These are phyloP conservation scores for Calycina herbarum DNA, from an alignment of 2,329 filamentous ascomycete genomes.

Conservation along the genomic window DNA sequence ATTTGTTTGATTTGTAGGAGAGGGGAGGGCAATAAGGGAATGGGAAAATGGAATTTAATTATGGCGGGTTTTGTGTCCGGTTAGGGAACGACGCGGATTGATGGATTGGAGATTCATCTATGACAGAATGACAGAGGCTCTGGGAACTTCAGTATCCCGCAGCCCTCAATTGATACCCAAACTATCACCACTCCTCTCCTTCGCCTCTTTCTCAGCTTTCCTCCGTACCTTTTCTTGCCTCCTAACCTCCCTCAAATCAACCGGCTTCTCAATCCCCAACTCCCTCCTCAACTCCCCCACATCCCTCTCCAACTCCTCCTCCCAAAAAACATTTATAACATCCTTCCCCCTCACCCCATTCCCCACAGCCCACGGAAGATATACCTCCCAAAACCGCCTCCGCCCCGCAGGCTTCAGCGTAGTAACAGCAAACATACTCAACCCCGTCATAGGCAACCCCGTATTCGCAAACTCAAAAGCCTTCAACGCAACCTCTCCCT, in stretches of 20 bases:
- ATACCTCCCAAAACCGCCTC: constrained; percentile 68
- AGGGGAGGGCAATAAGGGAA: constrained; percentile 33
- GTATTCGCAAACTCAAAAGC: constrained; percentile 98
- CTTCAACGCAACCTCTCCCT: constrained; percentile 96
- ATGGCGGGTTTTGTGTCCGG: background rate
- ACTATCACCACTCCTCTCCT: constrained; percentile 32
- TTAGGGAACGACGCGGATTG: background rate
- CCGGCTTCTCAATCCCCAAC: constrained; percentile 83
- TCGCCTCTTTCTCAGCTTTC: constrained; percentile 60
- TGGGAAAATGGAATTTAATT: background rate
- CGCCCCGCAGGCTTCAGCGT: constrained; percentile 64
- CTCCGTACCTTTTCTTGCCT: constrained; percentile 68
- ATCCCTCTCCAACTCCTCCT: constrained; percentile 85
- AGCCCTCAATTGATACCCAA: constrained; percentile 31
- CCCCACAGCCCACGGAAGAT: constrained; percentile 85
- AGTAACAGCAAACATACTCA: constrained; percentile 73
- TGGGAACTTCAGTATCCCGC: no score
- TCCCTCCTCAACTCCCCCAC: constrained; percentile 72
- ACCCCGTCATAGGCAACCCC: constrained; percentile 87
- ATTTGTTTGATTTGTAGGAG: constrained; percentile 61
- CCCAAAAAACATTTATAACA: constrained; percentile 97
- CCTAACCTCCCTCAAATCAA: constrained; percentile 78
- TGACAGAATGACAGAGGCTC: background rate
- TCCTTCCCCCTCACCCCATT: constrained; percentile 77
- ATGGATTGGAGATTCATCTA: constrained; percentile 11